Base-by-base conservation (phyloP, 495 filamentous ascomycete genomes). In the Penicillium malachiteum region DNA sequence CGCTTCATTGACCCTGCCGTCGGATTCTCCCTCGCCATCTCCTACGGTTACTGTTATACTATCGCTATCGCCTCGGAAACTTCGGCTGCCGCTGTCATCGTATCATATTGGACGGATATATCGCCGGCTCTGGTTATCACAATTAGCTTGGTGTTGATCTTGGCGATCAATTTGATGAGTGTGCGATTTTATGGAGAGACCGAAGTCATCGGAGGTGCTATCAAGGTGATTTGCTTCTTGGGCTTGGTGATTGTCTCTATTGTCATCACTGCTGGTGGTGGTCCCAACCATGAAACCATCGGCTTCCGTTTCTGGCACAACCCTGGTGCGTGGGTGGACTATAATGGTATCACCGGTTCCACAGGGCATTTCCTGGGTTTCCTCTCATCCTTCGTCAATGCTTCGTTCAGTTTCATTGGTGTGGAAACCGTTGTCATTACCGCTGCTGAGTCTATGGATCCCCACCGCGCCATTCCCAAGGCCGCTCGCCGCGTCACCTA, bases 401-500 rank as follows among this genome's bases (percentile, higher is more conserved):
- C 74, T 31, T 73, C 74, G 11, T 79, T 78, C 66, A 71, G 75
- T 14, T 85, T 84, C 61, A 77, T 78, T 48, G 83, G 82, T 46
- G 80, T 81, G 8, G 89, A 94, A 70, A 79, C 86, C 53, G 83
- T 90, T 45, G 88, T 84, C 54, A 83, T 96, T 31, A 87, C 91
- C 0, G 91, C 89, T 38, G 89, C 89, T 57, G 91, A 96, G 70
- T 85, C 90, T 11, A 80, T 80, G n/a, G 89, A 92, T 67, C 91
- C 91, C 0, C 77, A 84, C 52, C 83, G 82, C 57, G 84, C 87
- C 30, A 86, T 96, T 52, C 91, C 91, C 48, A 81, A 83, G 65
- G 91, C 91, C 31, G 86, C 86, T n/a, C 87, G 85, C 54, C 85
- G 90, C 54, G 88, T 91, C 44, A 93, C 94, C 68, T 91, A 87